These are phyloP conservation scores for Zygoascus bituminiphila DNA, from an alignment of 805 yeast species.

Conservation along the genomic window DNA sequence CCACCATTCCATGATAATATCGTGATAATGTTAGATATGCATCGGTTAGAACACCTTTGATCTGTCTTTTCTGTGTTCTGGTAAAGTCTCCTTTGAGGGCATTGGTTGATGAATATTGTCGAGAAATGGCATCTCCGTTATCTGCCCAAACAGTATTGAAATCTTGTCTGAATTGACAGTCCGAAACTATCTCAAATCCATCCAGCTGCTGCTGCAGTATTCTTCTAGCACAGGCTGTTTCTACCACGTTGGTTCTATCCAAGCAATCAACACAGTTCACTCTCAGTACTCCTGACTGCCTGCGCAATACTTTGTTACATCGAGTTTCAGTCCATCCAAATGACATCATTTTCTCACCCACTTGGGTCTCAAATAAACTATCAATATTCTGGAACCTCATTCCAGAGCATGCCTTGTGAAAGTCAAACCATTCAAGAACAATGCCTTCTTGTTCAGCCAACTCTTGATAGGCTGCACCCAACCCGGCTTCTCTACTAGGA, in stretches of 20 bases:
- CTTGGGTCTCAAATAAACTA: conserved; percentile 24
- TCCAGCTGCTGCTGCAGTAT: conserved; percentile 24
- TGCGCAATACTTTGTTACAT: conserved; percentile 6
- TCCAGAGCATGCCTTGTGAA: conserved; percentile 44
- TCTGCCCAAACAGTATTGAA: conserved; percentile 51
- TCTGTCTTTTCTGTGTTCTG: conserved; percentile 35
- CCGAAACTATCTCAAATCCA: conserved; percentile 6
- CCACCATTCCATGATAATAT: conserved; percentile 37
- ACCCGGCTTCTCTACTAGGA: conserved; percentile 26
- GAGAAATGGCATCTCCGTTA: conserved; percentile 59
- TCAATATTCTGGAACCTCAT: conserved; percentile 35
- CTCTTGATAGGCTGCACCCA: conserved; percentile 36
- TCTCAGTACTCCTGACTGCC: conserved; percentile 49
- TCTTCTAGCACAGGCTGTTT: conserved; percentile 30
- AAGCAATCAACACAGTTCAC: conserved; percentile 58
- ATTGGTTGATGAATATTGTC: conserved; percentile 51
- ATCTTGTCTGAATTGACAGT: conserved; percentile 16
- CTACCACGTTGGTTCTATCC: conserved; percentile 50
- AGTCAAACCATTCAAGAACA: conserved; percentile 52
- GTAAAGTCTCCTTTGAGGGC: conserved; percentile 46
- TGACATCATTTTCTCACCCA: conserved; percentile 9
- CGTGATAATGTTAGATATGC: conserved; percentile 36
- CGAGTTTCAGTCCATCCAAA: conserved; percentile 30
- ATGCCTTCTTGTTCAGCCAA: conserved; percentile 31
- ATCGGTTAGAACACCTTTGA: conserved; percentile 36